Conservation (phyloP, 495 filamentous ascomycete species). For the Aspergillus sclerotioniger region DNA sequence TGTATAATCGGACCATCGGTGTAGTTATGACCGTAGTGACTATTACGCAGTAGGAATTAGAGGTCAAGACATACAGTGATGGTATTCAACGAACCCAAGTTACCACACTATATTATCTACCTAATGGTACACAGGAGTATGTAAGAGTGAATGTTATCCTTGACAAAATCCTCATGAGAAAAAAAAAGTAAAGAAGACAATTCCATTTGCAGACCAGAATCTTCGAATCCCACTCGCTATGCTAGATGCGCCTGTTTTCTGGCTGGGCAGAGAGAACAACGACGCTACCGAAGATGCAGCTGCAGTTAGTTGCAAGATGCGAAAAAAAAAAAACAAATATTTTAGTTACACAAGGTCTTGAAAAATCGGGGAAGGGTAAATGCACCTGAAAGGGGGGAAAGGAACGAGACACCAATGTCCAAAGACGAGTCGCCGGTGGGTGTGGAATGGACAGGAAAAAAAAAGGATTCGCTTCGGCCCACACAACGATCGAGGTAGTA, state of each 20-base stretch:
- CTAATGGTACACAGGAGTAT: too few relatives aligned
- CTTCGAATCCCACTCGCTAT: not conserved
- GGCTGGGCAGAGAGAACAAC: not conserved
- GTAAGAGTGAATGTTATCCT: too few relatives aligned
- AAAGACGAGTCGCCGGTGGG: not conserved
- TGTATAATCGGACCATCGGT: too few relatives aligned
- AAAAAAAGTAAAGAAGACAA: not conserved
- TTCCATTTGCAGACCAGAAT: not conserved
- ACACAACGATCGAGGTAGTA: not conserved
- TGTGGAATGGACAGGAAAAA: not conserved
- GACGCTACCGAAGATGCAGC: not conserved
- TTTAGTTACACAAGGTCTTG: not conserved
- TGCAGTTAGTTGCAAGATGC: conserved; percentile 1
- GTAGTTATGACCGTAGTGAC: too few relatives aligned
- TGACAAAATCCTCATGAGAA: not conserved
- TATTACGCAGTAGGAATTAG: too few relatives aligned
- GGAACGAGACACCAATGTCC: conserved; percentile 7
- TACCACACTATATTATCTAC: too few relatives aligned
- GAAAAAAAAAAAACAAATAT: conserved; percentile 2
- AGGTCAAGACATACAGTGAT: too few relatives aligned
- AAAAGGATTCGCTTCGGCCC: not conserved
- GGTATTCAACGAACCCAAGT: too few relatives aligned
- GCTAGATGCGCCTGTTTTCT: not conserved
- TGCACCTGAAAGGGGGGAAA: not conserved
- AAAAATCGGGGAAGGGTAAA: not conserved